phyloP scores from a whole-genome alignment of 176 grass and related monocot species.

The Carex parvula region DNA sequence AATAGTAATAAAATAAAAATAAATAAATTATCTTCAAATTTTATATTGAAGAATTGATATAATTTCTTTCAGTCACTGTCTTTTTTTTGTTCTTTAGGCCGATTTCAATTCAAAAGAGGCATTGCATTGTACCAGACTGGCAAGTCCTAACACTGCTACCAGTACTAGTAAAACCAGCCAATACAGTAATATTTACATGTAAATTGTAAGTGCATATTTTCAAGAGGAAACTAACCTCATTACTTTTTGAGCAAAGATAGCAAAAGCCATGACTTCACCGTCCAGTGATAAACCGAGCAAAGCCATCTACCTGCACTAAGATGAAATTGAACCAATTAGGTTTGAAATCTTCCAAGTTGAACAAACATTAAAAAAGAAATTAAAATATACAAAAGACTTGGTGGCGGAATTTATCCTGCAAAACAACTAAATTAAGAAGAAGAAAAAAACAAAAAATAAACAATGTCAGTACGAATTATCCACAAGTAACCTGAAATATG shows the following conservation, averaged over 20 bases:
- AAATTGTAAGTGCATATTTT: not conserved
- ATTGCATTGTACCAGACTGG: not conserved
- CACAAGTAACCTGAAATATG: slow-evolving; percentile 45
- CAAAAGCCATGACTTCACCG: not conserved
- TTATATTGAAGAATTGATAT: not conserved
- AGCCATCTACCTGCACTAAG: slow-evolving; percentile 40
- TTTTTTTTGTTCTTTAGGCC: not conserved
- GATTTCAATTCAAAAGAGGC: not conserved
- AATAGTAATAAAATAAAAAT: not conserved
- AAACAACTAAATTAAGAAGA: slow-evolving; percentile 48
- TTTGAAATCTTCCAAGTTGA: not conserved
- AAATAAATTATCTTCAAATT: not conserved
- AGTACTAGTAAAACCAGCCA: not conserved
- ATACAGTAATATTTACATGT: not conserved
- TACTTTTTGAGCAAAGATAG: not conserved
- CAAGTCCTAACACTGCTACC: not conserved
- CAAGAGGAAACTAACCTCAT: not conserved
- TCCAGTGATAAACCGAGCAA: not conserved
- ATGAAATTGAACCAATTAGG: slow-evolving; percentile 24
- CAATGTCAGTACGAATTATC: slow-evolving; percentile 31
- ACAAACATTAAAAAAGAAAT: slow-evolving; percentile 9
- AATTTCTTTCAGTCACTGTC: not conserved
- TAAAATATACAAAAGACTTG: slow-evolving; percentile 32
- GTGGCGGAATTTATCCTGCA: slow-evolving; percentile 58
- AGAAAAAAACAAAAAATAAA: slow-evolving; percentile 34